Evolutionary conservation across 805 yeast genomes (phyloP), one percentile per base, ranked within the genome.

Genomic region (Starmerella scarabaei): DNA sequence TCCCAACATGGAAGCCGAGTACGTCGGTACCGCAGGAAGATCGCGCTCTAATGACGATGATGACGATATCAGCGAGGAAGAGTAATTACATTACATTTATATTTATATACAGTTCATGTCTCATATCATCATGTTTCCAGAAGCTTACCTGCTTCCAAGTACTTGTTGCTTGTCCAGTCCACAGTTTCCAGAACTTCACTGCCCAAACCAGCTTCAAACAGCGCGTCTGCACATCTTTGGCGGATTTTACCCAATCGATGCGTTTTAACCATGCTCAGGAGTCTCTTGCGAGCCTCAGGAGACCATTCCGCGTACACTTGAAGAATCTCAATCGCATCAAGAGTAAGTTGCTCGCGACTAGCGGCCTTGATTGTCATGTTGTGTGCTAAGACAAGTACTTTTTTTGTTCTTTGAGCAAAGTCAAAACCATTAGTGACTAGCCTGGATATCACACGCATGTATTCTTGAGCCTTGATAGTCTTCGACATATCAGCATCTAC

Each of bases 361-460:
- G 63, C 53, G 1, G 73, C 69, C 42, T 68, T 68, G 26, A 78
- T 58, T 39, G 76, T 78, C 26, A 74, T 54, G 51, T 78, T 78
- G 59, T 66, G 74, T 4, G 71, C 56, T 23, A 74, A 58, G 1
- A 71, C 62, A 33, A 62, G 71, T 4, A 75, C 53, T 1, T 35
- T 30, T 8, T 28, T 63, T 57, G 28, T 60, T 51, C 16, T 57
- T 4, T 20, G 21, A 1, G 18, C 21, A 3, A 35, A 16, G 1
- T 29, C 38, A n/a, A 24, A 21, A 3, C 44, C 45, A 3, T 14
- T 6, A 4, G 28, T 18, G 1, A 39, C 23, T 3, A 47, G 37
- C 21, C 41, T 39, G 12, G 16, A 26, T 5, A 47, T 33, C 2
- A 44, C 30, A 17, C 39, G 28, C n/a, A 44, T 30, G 2, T 38